phyloP scores from a whole-genome alignment of 805 yeast genomes.

The Suhomyces kilbournensis region DNA sequence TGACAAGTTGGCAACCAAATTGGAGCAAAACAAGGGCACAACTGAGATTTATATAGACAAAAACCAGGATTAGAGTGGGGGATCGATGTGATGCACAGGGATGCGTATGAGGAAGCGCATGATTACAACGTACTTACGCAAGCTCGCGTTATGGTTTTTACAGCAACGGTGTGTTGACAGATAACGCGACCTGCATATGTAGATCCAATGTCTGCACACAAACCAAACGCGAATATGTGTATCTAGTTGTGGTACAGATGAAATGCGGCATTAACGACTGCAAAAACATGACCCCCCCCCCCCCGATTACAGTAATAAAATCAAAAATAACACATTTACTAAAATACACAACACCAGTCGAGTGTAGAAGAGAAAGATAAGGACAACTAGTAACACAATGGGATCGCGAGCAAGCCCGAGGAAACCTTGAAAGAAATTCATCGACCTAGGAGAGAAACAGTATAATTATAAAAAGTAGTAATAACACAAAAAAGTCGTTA shows the following conservation, averaged over 20 bases:
- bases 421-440: neutral
- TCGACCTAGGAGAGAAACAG: neutral
- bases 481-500: neutral
- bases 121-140: neutral
- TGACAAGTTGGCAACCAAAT: neutral
- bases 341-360: slow-evolving; percentile 3
- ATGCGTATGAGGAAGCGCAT: neutral
- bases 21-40: neutral
- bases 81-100: neutral
- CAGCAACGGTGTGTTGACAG: neutral
- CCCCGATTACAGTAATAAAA: neutral
- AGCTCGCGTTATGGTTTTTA: neutral
- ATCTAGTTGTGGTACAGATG: neutral
- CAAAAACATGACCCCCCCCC: slow-evolving; percentile 2
- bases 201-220: neutral
- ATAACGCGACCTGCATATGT: neutral
- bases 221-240: neutral
- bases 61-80: neutral
- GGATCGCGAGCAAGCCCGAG: neutral
- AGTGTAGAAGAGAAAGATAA: slow-evolving; percentile 1
- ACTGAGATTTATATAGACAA: neutral
- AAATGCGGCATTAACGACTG: neutral
- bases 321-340: slow-evolving; percentile 2
- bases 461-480: neutral
- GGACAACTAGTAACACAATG: neutral